Evolutionary conservation across 257 asterid genomes (phyloP), one percentile per base, ranked within the genome.

Genomic region (Ophiorrhiza pumila): DNA sequence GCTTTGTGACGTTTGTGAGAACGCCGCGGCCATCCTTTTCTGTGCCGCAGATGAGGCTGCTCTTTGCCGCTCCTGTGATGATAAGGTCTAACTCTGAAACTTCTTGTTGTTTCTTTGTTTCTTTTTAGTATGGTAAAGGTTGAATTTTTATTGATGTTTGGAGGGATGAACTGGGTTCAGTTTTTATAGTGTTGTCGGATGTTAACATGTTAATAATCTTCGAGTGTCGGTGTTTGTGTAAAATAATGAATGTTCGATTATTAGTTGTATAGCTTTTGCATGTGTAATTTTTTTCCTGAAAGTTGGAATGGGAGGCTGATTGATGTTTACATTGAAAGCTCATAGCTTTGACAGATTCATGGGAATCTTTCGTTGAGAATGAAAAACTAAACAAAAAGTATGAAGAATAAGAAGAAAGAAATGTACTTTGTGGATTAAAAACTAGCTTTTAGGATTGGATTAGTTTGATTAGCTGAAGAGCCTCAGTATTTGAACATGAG

Each of bases 41-140:
- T 91, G 99, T 76, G 96, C 97, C 63, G 99, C 99, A 62, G 99
- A 93, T 67, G 98, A 93, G 87, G 98, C 97, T 78, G 88, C 96
- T 76, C 99, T 94, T 45, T 94, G 97, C 70, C 90, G 85, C 60
- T 82, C 93, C 70, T 94, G 99, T 69, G 99, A 94, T 71, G 88
- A 88, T 35, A 86, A 91, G 96, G 99, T 93, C 53, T 1, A 1
- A 12, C 60, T 39, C 7, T 34, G n/a, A 12, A 22, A 27, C 4
- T 23, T 31, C 6, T 12, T 43, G n/a, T 10, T 7, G 27, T 39
- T 4, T 73, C 50, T 1, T 5, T 1, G 0, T 63, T 20, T 46
- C 0, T 12, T 18, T 35, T 29, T 8, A 8, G 14, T 2, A 8
- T 37, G 6, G 25, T 34, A 18, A 32, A 39, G 47, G 7, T 65